Conservation (phyloP, 257 asterid species). For the Echium plantagineum region DNA sequence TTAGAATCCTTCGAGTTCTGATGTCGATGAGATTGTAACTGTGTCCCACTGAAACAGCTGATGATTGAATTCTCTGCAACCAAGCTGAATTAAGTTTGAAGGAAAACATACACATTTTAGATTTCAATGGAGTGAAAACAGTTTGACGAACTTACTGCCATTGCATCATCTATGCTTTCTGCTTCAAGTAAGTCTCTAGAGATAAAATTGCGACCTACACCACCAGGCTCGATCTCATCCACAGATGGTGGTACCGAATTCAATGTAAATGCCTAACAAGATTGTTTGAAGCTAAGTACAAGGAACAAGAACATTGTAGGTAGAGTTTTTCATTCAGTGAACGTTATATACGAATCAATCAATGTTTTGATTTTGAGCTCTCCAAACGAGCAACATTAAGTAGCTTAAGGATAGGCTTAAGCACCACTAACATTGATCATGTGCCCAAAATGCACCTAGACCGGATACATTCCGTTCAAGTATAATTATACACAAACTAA, state of each 20-base stretch:
- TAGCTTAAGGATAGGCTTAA: too few relatives aligned
- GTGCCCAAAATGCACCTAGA: too few relatives aligned
- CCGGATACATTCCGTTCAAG: too few relatives aligned
- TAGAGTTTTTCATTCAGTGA: background rate
- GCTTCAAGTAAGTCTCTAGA: conserved; percentile 82
- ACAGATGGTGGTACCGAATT: conserved; percentile 73
- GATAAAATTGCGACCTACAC: conserved; percentile 67
- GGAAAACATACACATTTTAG: background rate
- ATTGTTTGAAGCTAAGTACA: too few relatives aligned
- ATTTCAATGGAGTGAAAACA: background rate
- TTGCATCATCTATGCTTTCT: conserved; percentile 55
- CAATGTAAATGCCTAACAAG: conserved; percentile 63
- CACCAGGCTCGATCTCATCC: conserved; percentile 62
- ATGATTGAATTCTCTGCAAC: conserved; percentile 54
- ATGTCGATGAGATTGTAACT: conserved; percentile 67
- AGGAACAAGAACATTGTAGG: background rate
- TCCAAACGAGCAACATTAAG: too few relatives aligned
- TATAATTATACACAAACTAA: too few relatives aligned
- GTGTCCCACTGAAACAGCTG: conserved; percentile 70
- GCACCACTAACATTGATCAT: too few relatives aligned
- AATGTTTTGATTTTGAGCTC: too few relatives aligned
- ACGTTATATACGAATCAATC: too few relatives aligned
- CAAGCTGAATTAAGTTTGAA: conserved; percentile 7
- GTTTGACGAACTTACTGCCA: conserved; percentile 29
- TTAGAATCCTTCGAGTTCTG: conserved; percentile 54